These are phyloP conservation scores for Trichomonas tenax DNA, from an alignment of 208 protist species.

Conservation along the genomic window DNA sequence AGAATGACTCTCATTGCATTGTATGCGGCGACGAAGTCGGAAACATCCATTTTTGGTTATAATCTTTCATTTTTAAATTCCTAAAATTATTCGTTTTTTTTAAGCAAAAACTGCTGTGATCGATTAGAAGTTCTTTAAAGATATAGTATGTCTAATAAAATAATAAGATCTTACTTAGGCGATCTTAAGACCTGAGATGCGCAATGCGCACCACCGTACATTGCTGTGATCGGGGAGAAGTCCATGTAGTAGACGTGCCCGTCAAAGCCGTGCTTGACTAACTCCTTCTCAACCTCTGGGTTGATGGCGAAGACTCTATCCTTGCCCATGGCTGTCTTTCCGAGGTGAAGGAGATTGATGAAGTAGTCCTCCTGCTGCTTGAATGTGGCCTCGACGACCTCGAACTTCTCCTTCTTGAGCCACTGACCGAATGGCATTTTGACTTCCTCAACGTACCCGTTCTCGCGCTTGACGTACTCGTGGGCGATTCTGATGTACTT, in stretches of 20 bases:
- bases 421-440: not conserved
- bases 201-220: slow-evolving; percentile 15
- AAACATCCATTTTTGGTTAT: not conserved
- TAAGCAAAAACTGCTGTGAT: not conserved
- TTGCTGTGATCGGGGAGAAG: not conserved
- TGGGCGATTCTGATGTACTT: not conserved
- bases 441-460: not conserved
- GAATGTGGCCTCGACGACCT: not conserved
- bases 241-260: not conserved
- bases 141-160: not conserved
- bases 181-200: not conserved
- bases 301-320: not conserved
- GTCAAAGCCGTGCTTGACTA: not conserved
- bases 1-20: not conserved
- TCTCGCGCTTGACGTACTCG: not conserved
- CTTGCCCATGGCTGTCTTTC: not conserved
- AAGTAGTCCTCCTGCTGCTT: slow-evolving; percentile 12
- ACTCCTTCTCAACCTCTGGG: not conserved
- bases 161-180: not conserved
- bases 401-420: not conserved
- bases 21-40: not conserved
- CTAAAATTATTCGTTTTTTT: too few species aligned
- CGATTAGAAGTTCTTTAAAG: not conserved
- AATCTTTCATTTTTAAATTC: not conserved
- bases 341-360: not conserved